These are phyloP conservation scores for Halenospora varia DNA, from an alignment of 495 filamentous ascomycete species.

Conservation along the genomic window DNA sequence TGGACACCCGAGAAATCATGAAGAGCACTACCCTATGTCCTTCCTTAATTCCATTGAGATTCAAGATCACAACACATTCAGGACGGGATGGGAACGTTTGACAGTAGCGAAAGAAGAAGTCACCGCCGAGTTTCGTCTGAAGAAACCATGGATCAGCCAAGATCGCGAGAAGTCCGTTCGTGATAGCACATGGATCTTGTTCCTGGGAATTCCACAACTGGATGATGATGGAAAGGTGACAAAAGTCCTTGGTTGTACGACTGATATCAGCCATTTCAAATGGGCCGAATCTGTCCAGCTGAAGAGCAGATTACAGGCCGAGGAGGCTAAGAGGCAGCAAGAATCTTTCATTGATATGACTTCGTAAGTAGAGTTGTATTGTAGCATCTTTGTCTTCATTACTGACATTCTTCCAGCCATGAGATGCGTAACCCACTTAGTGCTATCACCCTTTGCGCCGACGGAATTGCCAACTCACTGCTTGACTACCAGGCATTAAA, in stretches of 20 bases:
- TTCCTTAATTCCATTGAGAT: constrained; percentile 63
- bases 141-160: constrained; percentile 51
- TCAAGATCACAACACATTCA: constrained; percentile 50
- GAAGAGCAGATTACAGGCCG: constrained; percentile 54
- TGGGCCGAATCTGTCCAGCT: constrained; percentile 61
- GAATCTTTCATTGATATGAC: constrained; percentile 91
- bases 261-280: constrained; percentile 51
- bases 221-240: constrained; percentile 29
- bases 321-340: constrained; percentile 65
- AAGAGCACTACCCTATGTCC: constrained; percentile 20
- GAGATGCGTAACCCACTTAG: not conserved
- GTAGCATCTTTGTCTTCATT: not conserved
- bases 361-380: constrained; percentile 6
- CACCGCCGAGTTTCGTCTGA: constrained; percentile 63
- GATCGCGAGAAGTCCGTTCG: constrained; percentile 31
- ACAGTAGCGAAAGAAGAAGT: constrained; percentile 50
- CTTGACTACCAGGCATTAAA: not conserved
- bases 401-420: not conserved
- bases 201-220: constrained; percentile 63
- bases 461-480: not conserved
- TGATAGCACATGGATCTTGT: constrained; percentile 64
- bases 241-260: constrained; percentile 20
- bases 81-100: constrained; percentile 50
- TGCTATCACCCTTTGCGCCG: not conserved
- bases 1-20: constrained; percentile 17